These are phyloP conservation scores for Thielaviopsis musarum DNA, from an alignment of 2,329 filamentous ascomycete species.

Conservation along the genomic window DNA sequence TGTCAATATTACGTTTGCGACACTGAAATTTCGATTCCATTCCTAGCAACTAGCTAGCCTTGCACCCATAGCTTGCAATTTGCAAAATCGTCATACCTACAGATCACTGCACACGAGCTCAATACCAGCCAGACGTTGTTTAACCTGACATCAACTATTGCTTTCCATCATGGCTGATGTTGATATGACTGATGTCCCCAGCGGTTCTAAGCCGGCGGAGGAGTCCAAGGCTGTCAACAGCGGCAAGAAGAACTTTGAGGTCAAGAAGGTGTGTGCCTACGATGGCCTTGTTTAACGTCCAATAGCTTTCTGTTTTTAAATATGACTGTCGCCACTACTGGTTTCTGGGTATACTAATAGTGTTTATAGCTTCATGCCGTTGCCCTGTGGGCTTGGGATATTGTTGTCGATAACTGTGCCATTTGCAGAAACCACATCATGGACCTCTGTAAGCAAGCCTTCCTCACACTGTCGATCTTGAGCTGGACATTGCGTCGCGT, in stretches of 20 bases:
- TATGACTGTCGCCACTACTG: neutral
- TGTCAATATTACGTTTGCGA: neutral
- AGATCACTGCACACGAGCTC: neutral
- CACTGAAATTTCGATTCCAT: neutral
- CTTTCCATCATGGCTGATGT: constrained; percentile 64
- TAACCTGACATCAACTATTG: neutral
- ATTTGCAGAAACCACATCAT: constrained; percentile 99
- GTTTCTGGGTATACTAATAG: neutral
- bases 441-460: constrained; percentile 62
- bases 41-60: neutral
- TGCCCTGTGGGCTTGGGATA: constrained; percentile 97
- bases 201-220: constrained; percentile 37
- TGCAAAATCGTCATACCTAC: neutral
- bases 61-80: neutral
- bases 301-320: neutral
- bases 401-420: constrained; percentile 97
- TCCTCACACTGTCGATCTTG: neutral
- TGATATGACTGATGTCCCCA: constrained; percentile 80
- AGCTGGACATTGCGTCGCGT: neutral
- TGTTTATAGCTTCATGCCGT: constrained; percentile 45
- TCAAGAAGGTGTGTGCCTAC: constrained; percentile 63
- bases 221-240: constrained; percentile 35
- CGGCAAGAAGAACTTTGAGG: constrained; percentile 88
- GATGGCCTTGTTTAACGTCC: neutral
- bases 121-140: neutral